A percentile compares a stretch with the other conserved stretches of the same genome.
These are phyloP conservation scores for Paramyrothecium roridum DNA, from an alignment of 2,329 filamentous ascomycete genomes.

Conservation along the genomic window DNA sequence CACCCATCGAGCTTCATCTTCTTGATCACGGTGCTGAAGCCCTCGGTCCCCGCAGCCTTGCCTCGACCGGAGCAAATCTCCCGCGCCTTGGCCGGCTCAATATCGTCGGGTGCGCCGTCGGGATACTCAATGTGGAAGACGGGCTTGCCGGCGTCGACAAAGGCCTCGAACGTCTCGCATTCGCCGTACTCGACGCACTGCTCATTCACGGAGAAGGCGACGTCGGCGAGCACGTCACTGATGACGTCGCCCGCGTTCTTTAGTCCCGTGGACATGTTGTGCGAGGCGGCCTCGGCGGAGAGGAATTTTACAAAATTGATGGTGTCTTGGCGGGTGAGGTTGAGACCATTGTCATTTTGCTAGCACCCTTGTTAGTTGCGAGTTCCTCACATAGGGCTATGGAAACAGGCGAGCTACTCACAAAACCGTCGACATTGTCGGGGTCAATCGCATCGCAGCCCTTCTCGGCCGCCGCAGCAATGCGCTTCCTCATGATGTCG, in stretches of 20 bases:
- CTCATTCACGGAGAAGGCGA: slow-evolving; percentile 67
- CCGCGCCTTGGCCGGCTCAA: slow-evolving; percentile 24
- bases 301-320: slow-evolving; percentile 59
- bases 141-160: slow-evolving; percentile 58
- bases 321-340: slow-evolving; percentile 52
- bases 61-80: slow-evolving; percentile 36
- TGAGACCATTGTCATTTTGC: slow-evolving; percentile 57
- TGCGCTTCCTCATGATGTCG: slow-evolving; percentile 58
- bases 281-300: slow-evolving; percentile 44
- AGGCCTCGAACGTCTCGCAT: slow-evolving; percentile 53
- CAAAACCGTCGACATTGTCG: slow-evolving; percentile 66
- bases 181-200: slow-evolving; percentile 60
- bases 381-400: accelerated
- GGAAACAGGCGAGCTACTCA: slow-evolving; percentile 23
- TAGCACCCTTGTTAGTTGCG: not conserved
- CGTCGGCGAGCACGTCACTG: slow-evolving; percentile 35
- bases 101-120: slow-evolving; percentile 34
- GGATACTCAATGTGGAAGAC: slow-evolving; percentile 73
- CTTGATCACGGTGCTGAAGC: slow-evolving; percentile 65
- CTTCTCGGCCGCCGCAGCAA: slow-evolving; percentile 55
- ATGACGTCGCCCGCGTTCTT: slow-evolving; percentile 67
- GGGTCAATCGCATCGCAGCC: slow-evolving; percentile 68
- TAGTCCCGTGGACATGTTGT: slow-evolving; percentile 58
- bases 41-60: slow-evolving; percentile 33
- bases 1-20: slow-evolving; percentile 60